A percentile compares a stretch with the other conserved stretches of the same genome.
Evolutionary conservation across 805 yeast genomes (phyloP).

Genomic region (Vanderwaltozyma tropicalis): DNA sequence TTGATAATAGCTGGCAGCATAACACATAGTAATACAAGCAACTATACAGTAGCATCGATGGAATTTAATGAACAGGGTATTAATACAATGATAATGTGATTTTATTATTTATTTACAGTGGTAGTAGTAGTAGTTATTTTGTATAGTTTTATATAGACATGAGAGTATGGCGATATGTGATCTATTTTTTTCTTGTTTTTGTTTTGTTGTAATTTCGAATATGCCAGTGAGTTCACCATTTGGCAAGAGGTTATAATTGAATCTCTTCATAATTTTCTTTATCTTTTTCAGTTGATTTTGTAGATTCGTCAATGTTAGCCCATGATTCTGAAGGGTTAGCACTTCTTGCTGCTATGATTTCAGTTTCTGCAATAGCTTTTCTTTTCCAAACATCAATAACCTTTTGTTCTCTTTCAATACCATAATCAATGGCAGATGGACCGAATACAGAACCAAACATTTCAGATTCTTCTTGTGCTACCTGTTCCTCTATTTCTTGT

Average conservation of each 20-base stretch:
- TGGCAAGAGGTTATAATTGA: not conserved
- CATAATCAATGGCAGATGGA: conserved; percentile 51
- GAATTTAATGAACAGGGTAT: no score
- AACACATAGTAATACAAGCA: no score
- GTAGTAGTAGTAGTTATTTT: no score
- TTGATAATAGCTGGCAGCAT: no score
- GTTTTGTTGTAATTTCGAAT: no score
- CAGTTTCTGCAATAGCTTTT: conserved; percentile 57
- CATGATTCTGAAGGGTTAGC: conserved; percentile 26
- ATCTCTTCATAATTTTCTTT: conserved; percentile 3
- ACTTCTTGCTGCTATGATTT: conserved; percentile 40
- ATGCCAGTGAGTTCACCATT: no score
- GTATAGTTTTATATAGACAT: no score
- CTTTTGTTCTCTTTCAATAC: conserved; percentile 60
- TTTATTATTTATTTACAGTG: no score
- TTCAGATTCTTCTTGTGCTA: conserved; percentile 71
- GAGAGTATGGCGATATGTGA: no score
- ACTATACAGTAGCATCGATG: no score
- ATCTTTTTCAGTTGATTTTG: not conserved
- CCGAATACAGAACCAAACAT: conserved; percentile 78
- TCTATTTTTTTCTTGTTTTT: no score
- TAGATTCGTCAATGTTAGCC: conserved; percentile 3
- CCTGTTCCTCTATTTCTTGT: conserved; percentile 61
- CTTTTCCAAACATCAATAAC: conserved; percentile 63
- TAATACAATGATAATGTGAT: no score